Base-by-base conservation (phyloP, 2,329 filamentous ascomycete genomes). In the Penicillium sp. region DNA sequence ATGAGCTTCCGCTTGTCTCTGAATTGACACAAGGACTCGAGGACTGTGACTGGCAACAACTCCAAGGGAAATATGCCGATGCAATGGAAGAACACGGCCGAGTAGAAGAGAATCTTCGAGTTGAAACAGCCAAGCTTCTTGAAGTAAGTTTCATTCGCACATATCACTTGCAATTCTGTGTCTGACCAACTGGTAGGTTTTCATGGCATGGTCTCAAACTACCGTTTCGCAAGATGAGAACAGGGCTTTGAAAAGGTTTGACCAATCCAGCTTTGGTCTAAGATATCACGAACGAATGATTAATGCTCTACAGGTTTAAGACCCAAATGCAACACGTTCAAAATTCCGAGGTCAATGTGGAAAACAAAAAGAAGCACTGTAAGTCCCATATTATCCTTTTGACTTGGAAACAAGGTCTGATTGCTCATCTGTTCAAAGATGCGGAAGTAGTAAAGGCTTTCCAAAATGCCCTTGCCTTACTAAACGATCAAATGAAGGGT, bases 311-410 rank as follows among this genome's bases (percentile, higher is more conserved):
- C 50, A 90, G 89, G 53, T 80, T 96, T 43, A 88, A 88, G 67
- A 97, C 92, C 2, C 86, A 91, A 59, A 85, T 88, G 70, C 80
- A 85, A 58, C 89, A 88, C 70, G 90, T 96, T 30, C 84, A 88
- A 59, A 79, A 90, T 41, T 84, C 88, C 0, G 92, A 96, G 70
- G 78, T 84, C 37, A 82, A 80, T 26, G 79, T 96, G 54, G 84
- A 86, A 51, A 82, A 87, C 62, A 94, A 88, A 69, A 88, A 91
- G 67, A 80, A 87, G 58, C 91, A 96, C 66, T 90, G 91, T 96
- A 77, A 77, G 88, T 14, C 37, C 76, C 30, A 41, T 11, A 14
- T 19, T n/a, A 11, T 30, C 35, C 14, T 10, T 35, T 25, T 48
- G 5, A 17, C 28, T 17, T 25, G 33, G 28, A 31, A 9, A 9